A percentile compares a stretch with the other conserved stretches of the same genome.
phyloP scores from a whole-genome alignment of 441 rosid species.

The Biscutella auriculata region DNA sequence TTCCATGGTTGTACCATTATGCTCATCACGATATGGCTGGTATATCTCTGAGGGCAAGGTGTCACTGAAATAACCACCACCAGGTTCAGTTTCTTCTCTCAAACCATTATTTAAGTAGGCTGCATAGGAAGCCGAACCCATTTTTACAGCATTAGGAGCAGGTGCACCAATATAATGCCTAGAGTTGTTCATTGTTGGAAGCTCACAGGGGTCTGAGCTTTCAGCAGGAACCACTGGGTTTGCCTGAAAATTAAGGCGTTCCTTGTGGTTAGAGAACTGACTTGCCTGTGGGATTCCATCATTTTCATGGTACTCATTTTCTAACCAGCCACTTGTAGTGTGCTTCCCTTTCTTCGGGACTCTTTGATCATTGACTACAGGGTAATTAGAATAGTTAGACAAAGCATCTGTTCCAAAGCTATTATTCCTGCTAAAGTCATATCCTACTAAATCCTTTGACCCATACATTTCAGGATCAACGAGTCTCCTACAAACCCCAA shows the following conservation, averaged over 20 bases:
- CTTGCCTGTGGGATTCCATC: slow-evolving; percentile 13
- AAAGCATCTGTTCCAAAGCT: slow-evolving; percentile 12
- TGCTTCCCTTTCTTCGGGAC: slow-evolving; percentile 14
- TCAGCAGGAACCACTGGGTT: slow-evolving; percentile 22
- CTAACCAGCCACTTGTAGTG: slow-evolving; percentile 15
- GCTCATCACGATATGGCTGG: slow-evolving; percentile 12
- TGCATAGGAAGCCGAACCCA: slow-evolving; percentile 8
- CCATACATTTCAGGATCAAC: neutral
- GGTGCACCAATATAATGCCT: slow-evolving; percentile 20
- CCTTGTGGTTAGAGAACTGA: neutral
- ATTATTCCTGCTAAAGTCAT: slow-evolving; percentile 6
- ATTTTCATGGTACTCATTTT: slow-evolving; percentile 14
- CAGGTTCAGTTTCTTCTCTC: slow-evolving; percentile 11
- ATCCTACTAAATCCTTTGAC: slow-evolving; percentile 14
- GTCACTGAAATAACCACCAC: slow-evolving; percentile 12
- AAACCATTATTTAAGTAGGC: neutral
- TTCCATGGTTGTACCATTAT: neutral
- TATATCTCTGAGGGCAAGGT: slow-evolving; percentile 8
- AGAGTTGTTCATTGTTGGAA: slow-evolving; percentile 16
- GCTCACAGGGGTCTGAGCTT: slow-evolving; percentile 10
- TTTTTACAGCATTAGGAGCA: slow-evolving; percentile 3
- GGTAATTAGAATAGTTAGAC: neutral
- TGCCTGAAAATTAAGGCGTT: slow-evolving; percentile 13
- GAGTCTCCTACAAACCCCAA: slow-evolving; percentile 13
- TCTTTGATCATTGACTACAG: slow-evolving; percentile 13